phyloP scores from a whole-genome alignment of 106 monocot genomes.

The Hemerocallis citrina region DNA sequence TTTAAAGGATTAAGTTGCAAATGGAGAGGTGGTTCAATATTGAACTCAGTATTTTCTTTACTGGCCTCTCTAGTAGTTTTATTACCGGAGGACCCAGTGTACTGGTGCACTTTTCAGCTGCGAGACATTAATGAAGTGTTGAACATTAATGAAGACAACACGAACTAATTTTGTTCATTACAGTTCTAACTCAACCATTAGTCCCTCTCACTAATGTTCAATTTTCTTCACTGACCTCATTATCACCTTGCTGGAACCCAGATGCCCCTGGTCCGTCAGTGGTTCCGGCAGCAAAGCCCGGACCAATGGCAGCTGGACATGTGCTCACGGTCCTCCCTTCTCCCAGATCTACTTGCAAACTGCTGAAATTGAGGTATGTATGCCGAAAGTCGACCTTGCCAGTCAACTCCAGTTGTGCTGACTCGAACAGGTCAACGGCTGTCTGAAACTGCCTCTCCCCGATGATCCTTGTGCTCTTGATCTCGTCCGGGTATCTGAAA shows the following conservation, averaged over 20 bases:
- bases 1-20: too few relatives aligned
- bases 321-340: constrained; percentile 6
- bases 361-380: constrained; percentile 16
- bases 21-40: too few relatives aligned
- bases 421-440: constrained; percentile 18
- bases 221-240: constrained; percentile 7
- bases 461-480: constrained; percentile 28
- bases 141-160: too few relatives aligned
- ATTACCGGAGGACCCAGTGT: too few relatives aligned
- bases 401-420: constrained; percentile 19
- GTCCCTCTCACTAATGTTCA: not conserved
- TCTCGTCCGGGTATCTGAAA: constrained; percentile 32
- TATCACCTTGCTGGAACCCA: constrained; percentile 29
- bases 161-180: too few relatives aligned
- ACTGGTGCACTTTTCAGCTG: too few relatives aligned
- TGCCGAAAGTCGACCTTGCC: constrained; percentile 25
- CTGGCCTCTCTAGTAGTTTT: too few relatives aligned
- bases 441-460: constrained; percentile 25
- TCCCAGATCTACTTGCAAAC: constrained; percentile 7
- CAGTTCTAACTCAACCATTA: too few relatives aligned
- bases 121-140: too few relatives aligned
- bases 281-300: constrained; percentile 27
- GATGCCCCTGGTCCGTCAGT: constrained; percentile 29
- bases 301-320: constrained; percentile 26
- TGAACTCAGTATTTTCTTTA: too few relatives aligned